Base-by-base conservation (phyloP, 805 yeast species). In the Saccharomycopsis javanensis region DNA sequence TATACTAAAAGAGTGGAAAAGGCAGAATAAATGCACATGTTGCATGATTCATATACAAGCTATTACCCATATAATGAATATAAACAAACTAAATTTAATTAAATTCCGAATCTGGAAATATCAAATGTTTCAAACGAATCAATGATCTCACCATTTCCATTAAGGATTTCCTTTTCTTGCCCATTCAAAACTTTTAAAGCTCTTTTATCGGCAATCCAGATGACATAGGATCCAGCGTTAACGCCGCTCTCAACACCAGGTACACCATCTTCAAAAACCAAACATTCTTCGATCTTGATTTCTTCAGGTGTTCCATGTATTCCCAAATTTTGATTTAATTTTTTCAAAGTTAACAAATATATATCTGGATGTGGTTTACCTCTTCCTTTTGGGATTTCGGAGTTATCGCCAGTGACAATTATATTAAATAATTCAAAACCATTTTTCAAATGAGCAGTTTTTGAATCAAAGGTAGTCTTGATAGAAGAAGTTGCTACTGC, bases 281-380 rank as follows among this genome's bases (percentile, higher is more conserved):
- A 69, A 65, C 96, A 87, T 65, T 94, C 96, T 33, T 81, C 82
- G 3, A 92, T 86, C 56, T 68, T 65, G 59, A 92, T 85, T 35
- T 71, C 72, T 2, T 69, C 64, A 1, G 67, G 68, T 2, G 67
- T 64, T 5, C 57, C 60, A 10, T 28, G 23, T n/a, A 50, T 20
- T 11, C 61, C 63, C 11, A 67, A 64, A 54, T 83, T 76, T 50
- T 79, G 79, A 68, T 94, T 94, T 56, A 94, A 64, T 13, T 84
- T 77, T 18, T 75, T 79, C 60, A 94, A 76, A 50, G 97, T 96
- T 3, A 83, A 76, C 61, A 80, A 80, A 95, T 96, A 94, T 61
- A 94, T 90, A 68, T 91, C 95, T 1, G 99, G 99, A 59, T 76
- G 75, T 13, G 99, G 99, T 68, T 94, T 94, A 5, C 99, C 98